A percentile compares a stretch with the other conserved stretches of the same genome.
Evolutionary conservation across 768 basidiomycete genomes (phyloP).

Genomic region (Tulasnella sp.): DNA sequence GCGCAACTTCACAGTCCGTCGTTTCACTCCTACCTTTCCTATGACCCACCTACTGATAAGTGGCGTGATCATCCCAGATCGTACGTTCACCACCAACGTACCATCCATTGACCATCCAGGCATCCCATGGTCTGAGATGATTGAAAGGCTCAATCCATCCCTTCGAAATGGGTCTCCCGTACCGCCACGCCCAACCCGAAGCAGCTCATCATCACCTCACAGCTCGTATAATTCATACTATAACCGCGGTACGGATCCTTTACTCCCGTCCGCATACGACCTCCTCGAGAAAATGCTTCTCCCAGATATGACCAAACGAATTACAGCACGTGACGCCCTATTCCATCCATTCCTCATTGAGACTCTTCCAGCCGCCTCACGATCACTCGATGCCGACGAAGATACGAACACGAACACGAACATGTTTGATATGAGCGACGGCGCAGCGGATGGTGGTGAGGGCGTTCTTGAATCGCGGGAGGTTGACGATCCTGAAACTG

Average conservation of each 20-base stretch:
- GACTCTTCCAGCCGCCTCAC: neutral
- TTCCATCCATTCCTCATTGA: constrained; percentile 60
- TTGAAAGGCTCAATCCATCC: constrained; percentile 63
- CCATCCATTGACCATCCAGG: constrained; percentile 61
- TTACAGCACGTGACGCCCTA: constrained; percentile 65
- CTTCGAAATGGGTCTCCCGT: constrained; percentile 37
- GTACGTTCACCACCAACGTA: constrained; percentile 83
- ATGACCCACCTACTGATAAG: neutral
- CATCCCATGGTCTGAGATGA: constrained; percentile 59
- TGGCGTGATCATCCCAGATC: constrained; percentile 40
- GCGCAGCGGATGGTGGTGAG: neutral
- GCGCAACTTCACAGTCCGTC: constrained; percentile 84
- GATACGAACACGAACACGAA: constrained; percentile 17
- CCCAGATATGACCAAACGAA: constrained; percentile 64
- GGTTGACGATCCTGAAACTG: neutral
- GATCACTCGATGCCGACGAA: constrained; percentile 28
- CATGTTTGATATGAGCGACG: constrained; percentile 30
- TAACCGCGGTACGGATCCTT: constrained; percentile 11
- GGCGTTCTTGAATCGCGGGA: constrained; percentile 9
- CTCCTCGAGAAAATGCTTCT: constrained; percentile 64
- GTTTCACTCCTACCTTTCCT: neutral
- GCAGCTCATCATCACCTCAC: neutral
- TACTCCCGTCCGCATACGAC: constrained; percentile 43
- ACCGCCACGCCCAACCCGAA: constrained; percentile 28
- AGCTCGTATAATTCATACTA: neutral